Percentiles rank a stretch among this genome's conserved stretches.
phyloP scores from a whole-genome alignment of 1,284 basidiomycete species.

The Papiliotrema nemorosa region DNA sequence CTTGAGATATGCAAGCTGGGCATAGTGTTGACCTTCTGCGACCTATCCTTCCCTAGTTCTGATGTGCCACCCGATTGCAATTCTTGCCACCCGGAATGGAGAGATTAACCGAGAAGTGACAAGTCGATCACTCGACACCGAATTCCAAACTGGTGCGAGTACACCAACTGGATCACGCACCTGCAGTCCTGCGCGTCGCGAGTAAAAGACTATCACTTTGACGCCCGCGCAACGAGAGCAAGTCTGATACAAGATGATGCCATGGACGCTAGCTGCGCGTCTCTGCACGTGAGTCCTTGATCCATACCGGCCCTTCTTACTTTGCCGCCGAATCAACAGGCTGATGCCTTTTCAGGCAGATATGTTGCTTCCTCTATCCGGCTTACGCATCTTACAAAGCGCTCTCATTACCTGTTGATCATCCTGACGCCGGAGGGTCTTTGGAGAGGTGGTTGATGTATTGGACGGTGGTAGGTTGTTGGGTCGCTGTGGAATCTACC shows the following conservation, averaged over 20 bases:
- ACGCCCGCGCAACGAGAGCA: no score
- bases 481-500: constrained; percentile 66
- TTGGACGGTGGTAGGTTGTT: constrained; percentile 59
- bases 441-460: constrained; percentile 49
- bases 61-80: no score
- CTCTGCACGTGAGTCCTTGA: neutral
- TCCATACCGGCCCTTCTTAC: neutral
- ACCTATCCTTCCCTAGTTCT: no score
- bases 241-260: neutral
- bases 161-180: no score
- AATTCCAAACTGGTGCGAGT: no score
- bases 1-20: no score
- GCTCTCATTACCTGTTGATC: constrained; percentile 59
- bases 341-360: constrained; percentile 21
- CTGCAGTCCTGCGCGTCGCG: no score
- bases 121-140: no score
- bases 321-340: neutral
- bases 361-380: constrained; percentile 48
- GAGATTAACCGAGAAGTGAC: no score
- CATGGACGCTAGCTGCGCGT: neutral
- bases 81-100: no score
- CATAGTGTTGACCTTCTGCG: no score
- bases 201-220: no score
- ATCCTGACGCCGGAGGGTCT: constrained; percentile 58
- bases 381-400: constrained; percentile 52